Conservation (phyloP, 2,329 filamentous ascomycete genomes). For the Aspergillus aculeatinus region DNA sequence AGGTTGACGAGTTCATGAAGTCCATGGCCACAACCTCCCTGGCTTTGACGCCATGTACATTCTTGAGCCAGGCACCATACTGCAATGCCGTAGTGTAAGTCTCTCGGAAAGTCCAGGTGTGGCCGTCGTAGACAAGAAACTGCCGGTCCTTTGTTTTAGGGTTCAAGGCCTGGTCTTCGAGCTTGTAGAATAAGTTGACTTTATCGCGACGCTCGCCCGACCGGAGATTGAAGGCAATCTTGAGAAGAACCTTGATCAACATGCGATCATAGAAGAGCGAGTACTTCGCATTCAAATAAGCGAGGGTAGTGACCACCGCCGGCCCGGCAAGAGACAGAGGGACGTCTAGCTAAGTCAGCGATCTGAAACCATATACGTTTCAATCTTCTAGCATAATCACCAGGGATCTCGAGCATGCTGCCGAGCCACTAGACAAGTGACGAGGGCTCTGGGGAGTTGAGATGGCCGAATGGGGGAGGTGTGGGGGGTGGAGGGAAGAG, state of each 20-base stretch:
- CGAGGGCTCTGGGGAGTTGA: background rate
- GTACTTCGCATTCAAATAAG: constrained; percentile 74
- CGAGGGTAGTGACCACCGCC: constrained; percentile 64
- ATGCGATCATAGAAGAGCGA: constrained; percentile 65
- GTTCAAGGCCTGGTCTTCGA: constrained; percentile 66
- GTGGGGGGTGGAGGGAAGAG: too few species aligned
- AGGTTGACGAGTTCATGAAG: constrained; percentile 77
- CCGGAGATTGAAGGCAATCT: constrained; percentile 45
- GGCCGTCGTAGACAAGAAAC: constrained; percentile 69
- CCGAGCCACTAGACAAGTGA: background rate
- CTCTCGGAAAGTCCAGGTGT: constrained; percentile 71
- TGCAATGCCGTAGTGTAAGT: constrained; percentile 68
- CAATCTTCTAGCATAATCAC: background rate
- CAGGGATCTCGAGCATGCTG: background rate
- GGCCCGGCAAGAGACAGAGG: constrained; percentile 52
- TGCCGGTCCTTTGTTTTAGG: constrained; percentile 51
- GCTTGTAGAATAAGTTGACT: constrained; percentile 70
- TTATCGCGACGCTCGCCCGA: constrained; percentile 58
- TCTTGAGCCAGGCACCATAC: constrained; percentile 74
- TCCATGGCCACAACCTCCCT: constrained; percentile 78
- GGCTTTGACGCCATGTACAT: constrained; percentile 61
- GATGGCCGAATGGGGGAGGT: too few species aligned
- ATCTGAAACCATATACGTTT: background rate
- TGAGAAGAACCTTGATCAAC: constrained; percentile 57
- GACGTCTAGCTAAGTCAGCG: constrained; percentile 38